Percentiles rank a stretch among this genome's conserved stretches.
phyloP scores from a whole-genome alignment of 2,329 filamentous ascomycete species.

The Aspergillus calidoustus region DNA sequence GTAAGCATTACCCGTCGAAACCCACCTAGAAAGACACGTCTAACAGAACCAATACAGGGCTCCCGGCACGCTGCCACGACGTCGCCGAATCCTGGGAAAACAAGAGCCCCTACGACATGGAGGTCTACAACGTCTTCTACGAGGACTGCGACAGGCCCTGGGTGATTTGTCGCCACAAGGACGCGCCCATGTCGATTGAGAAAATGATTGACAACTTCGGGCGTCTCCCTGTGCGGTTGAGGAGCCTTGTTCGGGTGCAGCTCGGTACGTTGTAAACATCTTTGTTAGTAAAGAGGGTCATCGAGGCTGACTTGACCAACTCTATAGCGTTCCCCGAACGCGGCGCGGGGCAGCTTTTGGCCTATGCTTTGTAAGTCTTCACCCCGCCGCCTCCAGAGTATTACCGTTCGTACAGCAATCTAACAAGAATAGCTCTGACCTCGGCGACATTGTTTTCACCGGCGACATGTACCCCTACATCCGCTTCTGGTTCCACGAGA shows the following conservation, averaged over 20 bases:
- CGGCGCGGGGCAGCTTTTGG: background rate
- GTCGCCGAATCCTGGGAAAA: background rate
- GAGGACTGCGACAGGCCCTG: slow-evolving; percentile 4
- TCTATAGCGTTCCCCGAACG: background rate
- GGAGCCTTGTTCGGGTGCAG: background rate
- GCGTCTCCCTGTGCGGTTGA: background rate
- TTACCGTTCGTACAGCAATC: background rate
- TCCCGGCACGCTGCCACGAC: slow-evolving; percentile 2
- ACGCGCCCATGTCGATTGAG: background rate
- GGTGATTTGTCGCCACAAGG: slow-evolving; percentile 1
- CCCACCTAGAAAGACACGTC: too few species aligned
- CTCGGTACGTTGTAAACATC: background rate
- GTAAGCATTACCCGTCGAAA: background rate
- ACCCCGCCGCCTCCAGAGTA: background rate
- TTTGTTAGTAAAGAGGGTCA: too few species aligned
- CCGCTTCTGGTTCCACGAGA: slow-evolving; percentile 6
- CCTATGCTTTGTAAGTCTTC: background rate
- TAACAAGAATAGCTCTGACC: background rate
- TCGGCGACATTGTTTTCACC: slow-evolving; percentile 5
- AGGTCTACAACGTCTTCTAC: background rate
- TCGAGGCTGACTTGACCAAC: background rate
- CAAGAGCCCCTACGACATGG: slow-evolving; percentile 5
- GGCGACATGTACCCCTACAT: slow-evolving; percentile 3
- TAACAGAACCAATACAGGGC: background rate
- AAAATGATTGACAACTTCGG: slow-evolving; percentile 5